Base-by-base conservation (phyloP, 2,329 filamentous ascomycete species). In the Sporothrix pallida region DNA sequence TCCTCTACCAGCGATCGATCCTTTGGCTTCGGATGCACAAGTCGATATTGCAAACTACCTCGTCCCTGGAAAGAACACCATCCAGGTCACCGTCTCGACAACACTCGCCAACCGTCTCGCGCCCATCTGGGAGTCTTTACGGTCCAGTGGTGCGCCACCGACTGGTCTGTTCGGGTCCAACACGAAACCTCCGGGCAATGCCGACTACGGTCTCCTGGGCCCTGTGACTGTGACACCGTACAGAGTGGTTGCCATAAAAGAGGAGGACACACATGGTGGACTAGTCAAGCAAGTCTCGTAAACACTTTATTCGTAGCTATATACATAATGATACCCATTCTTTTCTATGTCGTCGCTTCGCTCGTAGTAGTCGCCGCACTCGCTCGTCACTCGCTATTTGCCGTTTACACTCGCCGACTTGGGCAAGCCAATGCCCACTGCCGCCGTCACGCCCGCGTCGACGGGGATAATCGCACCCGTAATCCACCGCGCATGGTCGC, bases 401-500 rank as follows among this genome's bases (percentile, higher is more conserved):
- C 71, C 74, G 20, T 72, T 70, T 1, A 73, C 68, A 44, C 71
- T 75, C 9, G 71, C 74, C 42, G 42, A 44, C 54, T 68, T 73
- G 46, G 74, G 74, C 62, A 74, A 60, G 44, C 72, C 68, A 12
- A 73, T 72, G 17, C 72, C 71, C 3, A 75, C 74, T 0, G 69
- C 72, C 12, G 71, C 71, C 37, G 71, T 75, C 10, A 69, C 71
- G 6, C 74, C 74, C 1, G 74, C 74, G 50, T 75, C 74, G 1
- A 75, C 71, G 1, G 69, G 68, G 9, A 75, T 12, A 15, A 74
- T 54, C 7, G 70, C 70, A 0, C 74, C 74, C 37, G 74, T 75
- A 23, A 75, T 72, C 74, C 74, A 75, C 8, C 74, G 69, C 44
- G 74, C 69, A n/a, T 74, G 72, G 52, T 75, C 74, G 48, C 72